These are phyloP conservation scores for Globisporangium paroecandrum DNA, from an alignment of 352 stramenopile genomes.

Conservation along the genomic window DNA sequence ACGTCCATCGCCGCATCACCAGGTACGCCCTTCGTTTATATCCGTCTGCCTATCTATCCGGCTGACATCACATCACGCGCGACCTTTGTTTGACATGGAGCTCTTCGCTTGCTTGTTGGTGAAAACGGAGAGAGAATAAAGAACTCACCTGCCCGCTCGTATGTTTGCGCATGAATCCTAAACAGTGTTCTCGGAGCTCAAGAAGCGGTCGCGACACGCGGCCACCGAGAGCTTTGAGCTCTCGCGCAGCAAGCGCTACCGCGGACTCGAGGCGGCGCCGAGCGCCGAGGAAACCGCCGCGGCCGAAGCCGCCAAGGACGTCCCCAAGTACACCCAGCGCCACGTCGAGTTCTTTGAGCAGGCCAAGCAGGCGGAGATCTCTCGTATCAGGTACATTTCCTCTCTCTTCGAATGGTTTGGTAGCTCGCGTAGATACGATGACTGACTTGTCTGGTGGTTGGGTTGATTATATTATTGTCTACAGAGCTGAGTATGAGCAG, in stretches of 20 bases:
- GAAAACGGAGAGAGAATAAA: background rate
- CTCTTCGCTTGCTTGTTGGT: no score
- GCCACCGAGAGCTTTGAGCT: constrained; percentile 50
- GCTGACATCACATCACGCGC: background rate
- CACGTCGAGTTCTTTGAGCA: constrained; percentile 89
- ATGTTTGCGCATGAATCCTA: background rate
- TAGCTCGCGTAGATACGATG: background rate
- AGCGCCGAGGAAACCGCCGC: constrained; percentile 25
- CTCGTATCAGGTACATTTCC: constrained; percentile 50
- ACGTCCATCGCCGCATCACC: constrained; percentile 73
- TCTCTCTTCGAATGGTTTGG: background rate
- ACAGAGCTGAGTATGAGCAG: constrained; percentile 73
- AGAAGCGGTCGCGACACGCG: constrained; percentile 68
- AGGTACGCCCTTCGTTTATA: constrained; percentile 19
- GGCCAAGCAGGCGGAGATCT: constrained; percentile 76
- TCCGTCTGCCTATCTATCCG: background rate
- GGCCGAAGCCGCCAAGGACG: constrained; percentile 37
- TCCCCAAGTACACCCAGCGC: constrained; percentile 83
- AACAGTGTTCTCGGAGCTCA: constrained; percentile 53
- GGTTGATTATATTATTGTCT: background rate
- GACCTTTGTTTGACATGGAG: background rate
- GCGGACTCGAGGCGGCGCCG: constrained; percentile 20
- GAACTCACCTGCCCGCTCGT: constrained; percentile 14
- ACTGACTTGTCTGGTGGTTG: background rate
- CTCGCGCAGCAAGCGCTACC: constrained; percentile 59